Base-by-base conservation (phyloP, 148 eudicot genomes). In the Chenopodium suecicum region DNA sequence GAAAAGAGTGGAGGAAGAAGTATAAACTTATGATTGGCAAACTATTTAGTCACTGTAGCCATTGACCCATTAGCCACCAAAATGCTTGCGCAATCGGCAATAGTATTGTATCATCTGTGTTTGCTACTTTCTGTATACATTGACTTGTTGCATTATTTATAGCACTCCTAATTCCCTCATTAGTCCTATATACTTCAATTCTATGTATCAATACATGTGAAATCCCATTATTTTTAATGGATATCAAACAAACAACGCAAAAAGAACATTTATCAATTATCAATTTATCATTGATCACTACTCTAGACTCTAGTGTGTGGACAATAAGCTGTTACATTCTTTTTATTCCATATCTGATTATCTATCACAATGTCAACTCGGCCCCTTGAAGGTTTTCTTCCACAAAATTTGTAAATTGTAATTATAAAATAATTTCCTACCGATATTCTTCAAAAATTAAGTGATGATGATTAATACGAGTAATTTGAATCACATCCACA, bases 161-260 rank as follows among this genome's bases (percentile, higher is more conserved):
- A 50, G 13, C 12, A 48, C 52, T 48, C 54, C 54, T 50, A 50
- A 41, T 41, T 41, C 6, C 44, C 44, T 41, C 5, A 41, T 41
- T 41, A 41, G 44, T 41, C 44, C 44, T 41, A 41, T 41, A 41
- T 41, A 4, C 44, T 4, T 41, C 44, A 41, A 34, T 34, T 2
- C 37, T 31, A 31, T 31, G 32, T 31, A 31, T 31, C 32, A 31
- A 41, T 41, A 41, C 44, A 41, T 41, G 44, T 41, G 44, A 41
- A 41, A 4, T 41, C 8, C 44, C 44, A 41, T 41, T 41, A 41
- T 41, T 41, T 41, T 41, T 79, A 22, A 71, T 58, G 19, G 23
- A 71, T 58, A 58, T 80, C 82, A 80, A 80, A 62, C 74, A 70
- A 70, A 22, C 56, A 54, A 78, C 70, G 52, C 75, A 79, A 50